These are phyloP conservation scores for Neofusicoccum laricinum DNA, from an alignment of 2,329 filamentous ascomycete genomes.

Conservation along the genomic window DNA sequence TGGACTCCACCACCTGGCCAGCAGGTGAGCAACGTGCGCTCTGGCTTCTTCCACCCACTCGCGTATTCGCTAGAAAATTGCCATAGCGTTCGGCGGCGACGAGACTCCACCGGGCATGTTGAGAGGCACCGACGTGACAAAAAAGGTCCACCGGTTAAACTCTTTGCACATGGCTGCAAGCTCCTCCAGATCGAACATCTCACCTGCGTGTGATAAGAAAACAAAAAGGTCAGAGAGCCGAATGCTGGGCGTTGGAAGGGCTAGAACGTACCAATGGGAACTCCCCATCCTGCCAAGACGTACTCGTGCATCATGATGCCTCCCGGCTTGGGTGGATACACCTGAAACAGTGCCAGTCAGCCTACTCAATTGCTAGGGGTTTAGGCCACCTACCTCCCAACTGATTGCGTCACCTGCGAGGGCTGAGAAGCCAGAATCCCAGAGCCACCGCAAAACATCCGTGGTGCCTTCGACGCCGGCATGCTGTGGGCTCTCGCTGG, in stretches of 20 bases:
- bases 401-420: conserved; percentile 44
- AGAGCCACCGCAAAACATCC: conserved; percentile 44
- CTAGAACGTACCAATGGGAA: conserved; percentile 32
- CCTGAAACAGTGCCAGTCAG: background rate
- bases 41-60: no score
- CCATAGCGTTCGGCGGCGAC: conserved; percentile 38
- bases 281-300: conserved; percentile 50
- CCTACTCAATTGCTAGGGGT: background rate
- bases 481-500: conserved; percentile 28
- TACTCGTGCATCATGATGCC: conserved; percentile 34
- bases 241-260: background rate
- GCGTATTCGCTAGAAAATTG: conserved; percentile 29
- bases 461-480: conserved; percentile 41
- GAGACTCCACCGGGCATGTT: conserved; percentile 46
- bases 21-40: background rate
- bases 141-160: conserved; percentile 55
- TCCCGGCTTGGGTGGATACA: conserved; percentile 4
- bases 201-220: conserved; percentile 20
- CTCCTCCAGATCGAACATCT: conserved; percentile 48
- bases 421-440: conserved; percentile 46
- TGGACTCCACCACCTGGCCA: background rate
- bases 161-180: conserved; percentile 54
- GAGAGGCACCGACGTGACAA: conserved; percentile 59
- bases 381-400: conserved; percentile 39
- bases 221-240: background rate